Evolutionary conservation across 164 flowering plant genomes (phyloP).

Genomic region (Stephania japonica): DNA sequence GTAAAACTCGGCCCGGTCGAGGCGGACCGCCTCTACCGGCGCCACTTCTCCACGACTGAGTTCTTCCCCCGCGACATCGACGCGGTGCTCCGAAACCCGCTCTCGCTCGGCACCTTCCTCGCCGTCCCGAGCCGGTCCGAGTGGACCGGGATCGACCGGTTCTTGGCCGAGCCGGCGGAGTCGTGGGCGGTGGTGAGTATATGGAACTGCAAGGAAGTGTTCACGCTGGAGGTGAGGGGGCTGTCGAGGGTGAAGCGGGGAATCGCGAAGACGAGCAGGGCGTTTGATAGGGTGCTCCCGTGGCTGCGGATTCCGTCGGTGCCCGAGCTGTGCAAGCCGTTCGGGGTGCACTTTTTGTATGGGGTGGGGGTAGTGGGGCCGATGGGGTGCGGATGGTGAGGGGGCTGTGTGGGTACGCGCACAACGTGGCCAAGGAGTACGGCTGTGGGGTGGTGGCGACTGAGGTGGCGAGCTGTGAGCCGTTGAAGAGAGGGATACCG

Average conservation of each 20-base stretch:
- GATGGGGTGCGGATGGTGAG: conserved; percentile 30
- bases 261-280: conserved; percentile 54
- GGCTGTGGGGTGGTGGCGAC: conserved; percentile 82
- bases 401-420: conserved; percentile 68
- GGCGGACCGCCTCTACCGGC: conserved; percentile 75
- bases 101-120: conserved; percentile 73
- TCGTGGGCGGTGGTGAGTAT: conserved; percentile 87
- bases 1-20: conserved; percentile 46
- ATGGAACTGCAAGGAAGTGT: conserved; percentile 79
- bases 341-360: conserved; percentile 81
- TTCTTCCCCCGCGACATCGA: conserved; percentile 95
- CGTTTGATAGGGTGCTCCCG: conserved; percentile 62
- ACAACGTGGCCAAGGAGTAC: conserved; percentile 60
- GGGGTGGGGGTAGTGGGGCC: conserved; percentile 90
- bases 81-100: conserved; percentile 57
- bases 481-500: conserved; percentile 64
- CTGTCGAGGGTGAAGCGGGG: conserved; percentile 44
- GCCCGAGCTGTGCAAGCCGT: conserved; percentile 76
- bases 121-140: conserved; percentile 45
- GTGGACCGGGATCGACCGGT: conserved; percentile 43
- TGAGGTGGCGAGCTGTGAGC: conserved; percentile 71
- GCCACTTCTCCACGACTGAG: conserved; percentile 73
- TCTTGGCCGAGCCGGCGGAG: conserved; percentile 58
- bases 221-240: conserved; percentile 62
- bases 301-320: conserved; percentile 74